Conservation (phyloP, 345 rosid genomes). For the Arabidopsis thaliana region TAIR10.1 NC_003076.8:5997001-5997500, state of each 20-base stretch:
- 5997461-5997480: too few relatives aligned
- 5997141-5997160: slow-evolving; percentile 73
- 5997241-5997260: background rate
- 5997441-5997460: too few relatives aligned
- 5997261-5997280: slow-evolving; percentile 11
- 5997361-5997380: too few relatives aligned
- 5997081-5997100: slow-evolving; percentile 73
- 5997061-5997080: slow-evolving; percentile 68
- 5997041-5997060: slow-evolving; percentile 70
- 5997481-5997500: too few relatives aligned
- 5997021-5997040: background rate
- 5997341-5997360: too few relatives aligned
- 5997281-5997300: background rate
- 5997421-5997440: too few relatives aligned
- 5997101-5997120: slow-evolving; percentile 72
- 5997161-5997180: slow-evolving; percentile 9
- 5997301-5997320: too few relatives aligned
- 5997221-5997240: background rate
- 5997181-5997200: slow-evolving; percentile 1
- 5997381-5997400: too few relatives aligned
- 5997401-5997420: too few relatives aligned
- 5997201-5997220: background rate
- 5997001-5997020: background rate
- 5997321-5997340: too few relatives aligned
- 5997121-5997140: slow-evolving; percentile 77